A percentile compares a stretch with the other conserved stretches of the same genome.
Evolutionary conservation across 257 asterid species (phyloP).

Genomic region (Solanum arcanum): DNA sequence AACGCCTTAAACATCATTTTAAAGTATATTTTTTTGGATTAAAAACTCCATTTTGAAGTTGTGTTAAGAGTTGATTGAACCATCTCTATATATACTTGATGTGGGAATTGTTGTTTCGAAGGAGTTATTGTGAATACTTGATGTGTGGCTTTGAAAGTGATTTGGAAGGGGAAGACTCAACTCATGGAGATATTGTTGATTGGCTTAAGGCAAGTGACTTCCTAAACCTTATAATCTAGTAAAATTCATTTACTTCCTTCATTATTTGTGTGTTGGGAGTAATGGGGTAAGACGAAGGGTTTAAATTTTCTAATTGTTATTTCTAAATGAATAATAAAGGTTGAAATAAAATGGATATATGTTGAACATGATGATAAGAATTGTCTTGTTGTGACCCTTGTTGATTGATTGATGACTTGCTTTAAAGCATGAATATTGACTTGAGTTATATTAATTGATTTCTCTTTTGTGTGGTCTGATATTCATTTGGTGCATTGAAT

Average conservation of each 20-base stretch:
- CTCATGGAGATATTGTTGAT: background rate
- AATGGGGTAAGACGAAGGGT: too few species aligned
- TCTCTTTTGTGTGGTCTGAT: background rate
- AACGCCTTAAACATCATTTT: background rate
- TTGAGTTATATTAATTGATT: background rate
- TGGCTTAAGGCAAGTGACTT: background rate
- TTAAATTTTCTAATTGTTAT: background rate
- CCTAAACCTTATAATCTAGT: background rate
- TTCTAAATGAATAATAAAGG: background rate
- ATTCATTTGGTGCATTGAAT: background rate
- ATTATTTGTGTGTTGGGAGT: background rate
- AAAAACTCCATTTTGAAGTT: background rate
- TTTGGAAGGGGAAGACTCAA: background rate
- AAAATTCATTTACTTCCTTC: background rate
- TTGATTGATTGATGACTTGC: background rate
- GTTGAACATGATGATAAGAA: background rate
- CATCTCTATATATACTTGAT: background rate
- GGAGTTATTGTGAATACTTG: background rate
- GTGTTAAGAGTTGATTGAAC: background rate
- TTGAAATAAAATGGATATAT: too few species aligned
- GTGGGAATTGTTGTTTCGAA: background rate
- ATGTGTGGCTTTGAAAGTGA: background rate
- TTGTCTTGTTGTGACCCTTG: background rate
- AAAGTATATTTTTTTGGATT: too few species aligned
- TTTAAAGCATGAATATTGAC: background rate